These are phyloP conservation scores for Nannizziopsis arthrosporioides DNA, from an alignment of 2,329 filamentous ascomycete species.

Conservation along the genomic window DNA sequence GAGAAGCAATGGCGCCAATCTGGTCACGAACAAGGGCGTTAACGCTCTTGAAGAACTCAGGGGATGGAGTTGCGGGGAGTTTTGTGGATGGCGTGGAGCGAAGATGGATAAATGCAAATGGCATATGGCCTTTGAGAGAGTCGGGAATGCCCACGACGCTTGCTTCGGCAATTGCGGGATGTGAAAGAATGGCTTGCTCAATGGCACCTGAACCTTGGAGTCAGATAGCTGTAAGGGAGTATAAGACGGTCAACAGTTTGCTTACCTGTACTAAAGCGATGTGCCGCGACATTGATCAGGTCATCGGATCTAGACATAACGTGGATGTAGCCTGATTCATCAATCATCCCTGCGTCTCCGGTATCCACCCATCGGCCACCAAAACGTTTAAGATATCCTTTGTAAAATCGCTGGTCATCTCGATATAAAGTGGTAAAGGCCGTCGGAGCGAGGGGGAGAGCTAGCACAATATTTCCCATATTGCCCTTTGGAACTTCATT, in stretches of 20 bases:
- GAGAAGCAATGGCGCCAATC: slow-evolving; percentile 74
- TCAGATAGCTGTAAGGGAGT: slow-evolving; percentile 11
- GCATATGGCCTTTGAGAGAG: slow-evolving; percentile 74
- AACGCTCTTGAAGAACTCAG: slow-evolving; percentile 35
- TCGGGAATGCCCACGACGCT: slow-evolving; percentile 82
- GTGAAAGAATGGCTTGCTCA: slow-evolving; percentile 78
- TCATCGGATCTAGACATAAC: slow-evolving; percentile 62
- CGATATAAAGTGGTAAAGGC: slow-evolving; percentile 77
- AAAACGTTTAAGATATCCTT: slow-evolving; percentile 73
- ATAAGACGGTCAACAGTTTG: slow-evolving; percentile 10
- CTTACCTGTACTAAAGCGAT: slow-evolving; percentile 75
- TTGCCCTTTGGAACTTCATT: slow-evolving; percentile 55
- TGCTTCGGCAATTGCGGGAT: slow-evolving; percentile 67
- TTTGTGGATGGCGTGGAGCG: slow-evolving; percentile 20
- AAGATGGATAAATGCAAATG: slow-evolving; percentile 75
- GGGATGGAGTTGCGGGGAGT: slow-evolving; percentile 28
- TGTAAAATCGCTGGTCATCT: slow-evolving; percentile 76
- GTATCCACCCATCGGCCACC: slow-evolving; percentile 76
- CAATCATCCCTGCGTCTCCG: slow-evolving; percentile 78
- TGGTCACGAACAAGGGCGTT: slow-evolving; percentile 56
- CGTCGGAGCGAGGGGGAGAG: slow-evolving; percentile 69
- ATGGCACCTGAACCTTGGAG: slow-evolving; percentile 51
- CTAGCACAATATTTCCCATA: slow-evolving; percentile 89
- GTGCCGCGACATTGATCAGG: slow-evolving; percentile 90
- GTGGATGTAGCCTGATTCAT: slow-evolving; percentile 55